phyloP scores from a whole-genome alignment of 495 filamentous ascomycete species.

The Talaromyces adpressus region DNA sequence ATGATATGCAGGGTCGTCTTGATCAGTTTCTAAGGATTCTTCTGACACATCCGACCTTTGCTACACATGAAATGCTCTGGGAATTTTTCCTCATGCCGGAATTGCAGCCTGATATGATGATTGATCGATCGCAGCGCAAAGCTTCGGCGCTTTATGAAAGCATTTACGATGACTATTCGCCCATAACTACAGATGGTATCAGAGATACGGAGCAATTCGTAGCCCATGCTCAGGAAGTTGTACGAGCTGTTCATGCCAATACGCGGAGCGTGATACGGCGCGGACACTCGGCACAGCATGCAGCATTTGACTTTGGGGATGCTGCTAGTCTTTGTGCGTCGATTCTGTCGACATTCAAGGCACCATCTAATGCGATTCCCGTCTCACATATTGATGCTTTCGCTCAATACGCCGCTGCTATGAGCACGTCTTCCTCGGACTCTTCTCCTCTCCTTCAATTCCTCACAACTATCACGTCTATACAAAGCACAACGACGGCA shows the following conservation, averaged over 20 bases:
- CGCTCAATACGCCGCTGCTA: conserved; percentile 57
- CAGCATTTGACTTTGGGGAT: conserved; percentile 56
- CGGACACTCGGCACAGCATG: conserved; percentile 29
- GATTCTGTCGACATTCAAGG: conserved; percentile 40
- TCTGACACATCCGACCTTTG: conserved; percentile 84
- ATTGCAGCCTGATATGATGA: conserved; percentile 82
- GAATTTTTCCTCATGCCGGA: conserved; percentile 98
- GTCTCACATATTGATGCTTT: conserved; percentile 62
- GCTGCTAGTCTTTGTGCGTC: conserved; percentile 53
- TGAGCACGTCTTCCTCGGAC: conserved; percentile 63
- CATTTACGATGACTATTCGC: conserved; percentile 78
- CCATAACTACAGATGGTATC: conserved; percentile 63
- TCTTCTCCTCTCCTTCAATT: conserved; percentile 62
- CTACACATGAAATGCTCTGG: conserved; percentile 96
- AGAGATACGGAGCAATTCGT: conserved; percentile 93
- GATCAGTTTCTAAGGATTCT: conserved; percentile 83
- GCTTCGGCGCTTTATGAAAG: conserved; percentile 74
- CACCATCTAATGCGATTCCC: conserved; percentile 50
- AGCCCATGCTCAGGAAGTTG: conserved; percentile 77
- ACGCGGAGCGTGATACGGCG: conserved; percentile 69
- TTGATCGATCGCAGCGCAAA: conserved; percentile 78
- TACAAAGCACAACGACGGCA: conserved; percentile 71
- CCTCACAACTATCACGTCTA: conserved; percentile 64
- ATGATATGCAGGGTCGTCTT: conserved; percentile 80
- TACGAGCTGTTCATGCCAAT: conserved; percentile 73